These are phyloP conservation scores for Prunus yedoensis DNA, from an alignment of 331 rosid genomes.

Conservation along the genomic window DNA sequence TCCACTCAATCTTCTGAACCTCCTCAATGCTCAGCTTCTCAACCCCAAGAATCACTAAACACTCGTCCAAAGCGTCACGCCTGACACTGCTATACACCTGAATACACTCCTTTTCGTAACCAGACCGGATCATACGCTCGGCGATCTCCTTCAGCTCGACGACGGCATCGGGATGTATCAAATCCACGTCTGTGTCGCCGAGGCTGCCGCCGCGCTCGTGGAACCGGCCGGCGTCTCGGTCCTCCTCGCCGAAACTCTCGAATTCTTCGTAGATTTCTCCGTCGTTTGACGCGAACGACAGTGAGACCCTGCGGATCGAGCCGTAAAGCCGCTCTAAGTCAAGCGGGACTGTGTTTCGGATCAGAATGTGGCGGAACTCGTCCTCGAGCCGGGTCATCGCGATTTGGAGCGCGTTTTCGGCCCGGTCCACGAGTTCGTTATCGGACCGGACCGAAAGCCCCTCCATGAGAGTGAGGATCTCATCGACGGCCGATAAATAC, in stretches of 20 bases:
- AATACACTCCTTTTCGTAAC: slow-evolving; percentile 84
- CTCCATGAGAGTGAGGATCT: slow-evolving; percentile 59
- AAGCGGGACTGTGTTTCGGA: slow-evolving; percentile 69
- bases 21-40: slow-evolving; percentile 92
- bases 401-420: slow-evolving; percentile 80
- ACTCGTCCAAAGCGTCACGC: slow-evolving; percentile 84
- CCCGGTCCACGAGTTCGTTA: slow-evolving; percentile 54
- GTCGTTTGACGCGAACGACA: slow-evolving; percentile 63
- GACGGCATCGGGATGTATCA: slow-evolving; percentile 66
- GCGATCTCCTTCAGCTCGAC: slow-evolving; percentile 72
- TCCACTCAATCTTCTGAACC: slow-evolving; percentile 85
- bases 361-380: slow-evolving; percentile 72
- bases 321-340: slow-evolving; percentile 71
- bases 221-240: slow-evolving; percentile 50
- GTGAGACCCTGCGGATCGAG: slow-evolving; percentile 59
- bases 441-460: slow-evolving; percentile 49
- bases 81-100: slow-evolving; percentile 82
- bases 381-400: slow-evolving; percentile 93
- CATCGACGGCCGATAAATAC: slow-evolving; percentile 79
- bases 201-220: slow-evolving; percentile 80
- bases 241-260: slow-evolving; percentile 64
- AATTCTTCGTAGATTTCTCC: slow-evolving; percentile 53
- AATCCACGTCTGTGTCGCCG: slow-evolving; percentile 61
- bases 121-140: slow-evolving; percentile 78
- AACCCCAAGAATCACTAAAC: slow-evolving; percentile 66